phyloP scores from a whole-genome alignment of 2,329 filamentous ascomycete genomes.

The Penicillium sp. region DNA sequence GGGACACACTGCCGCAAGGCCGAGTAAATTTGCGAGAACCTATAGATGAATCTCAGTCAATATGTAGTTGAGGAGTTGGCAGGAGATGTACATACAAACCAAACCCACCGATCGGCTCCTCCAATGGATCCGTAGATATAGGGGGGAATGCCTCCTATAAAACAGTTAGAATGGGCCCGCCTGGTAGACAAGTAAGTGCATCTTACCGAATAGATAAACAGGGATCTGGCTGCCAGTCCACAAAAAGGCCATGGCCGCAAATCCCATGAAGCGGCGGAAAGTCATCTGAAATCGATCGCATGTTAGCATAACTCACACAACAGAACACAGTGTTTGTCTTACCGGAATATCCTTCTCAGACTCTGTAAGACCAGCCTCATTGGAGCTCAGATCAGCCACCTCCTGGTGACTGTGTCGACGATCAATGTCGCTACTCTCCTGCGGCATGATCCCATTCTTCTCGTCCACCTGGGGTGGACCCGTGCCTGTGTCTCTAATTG shows the following conservation, averaged over 20 bases:
- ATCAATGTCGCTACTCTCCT: conserved; percentile 29
- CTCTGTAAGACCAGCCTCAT: conserved; percentile 45
- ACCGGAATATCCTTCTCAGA: conserved; percentile 48
- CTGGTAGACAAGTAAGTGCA: not conserved
- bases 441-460: conserved; percentile 27
- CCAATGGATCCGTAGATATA: conserved; percentile 63
- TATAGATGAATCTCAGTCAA: conserved; percentile 13
- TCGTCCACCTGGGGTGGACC: conserved; percentile 26
- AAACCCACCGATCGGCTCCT: conserved; percentile 61
- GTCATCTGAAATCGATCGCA: conserved; percentile 42
- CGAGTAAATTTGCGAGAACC: conserved; percentile 54
- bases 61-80: not conserved
- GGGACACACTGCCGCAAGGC: conserved; percentile 58
- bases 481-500: conserved; percentile 16
- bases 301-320: not conserved
- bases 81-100: conserved; percentile 48
- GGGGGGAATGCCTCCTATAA: conserved; percentile 47
- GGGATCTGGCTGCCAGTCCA: conserved; percentile 64
- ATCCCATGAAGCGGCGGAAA: conserved; percentile 53
- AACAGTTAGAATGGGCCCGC: conserved; percentile 1
- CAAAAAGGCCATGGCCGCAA: conserved; percentile 60
- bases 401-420: conserved; percentile 47
- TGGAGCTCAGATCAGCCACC: conserved; percentile 47
- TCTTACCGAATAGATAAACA: conserved; percentile 51
- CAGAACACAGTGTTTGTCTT: not conserved